Percentiles rank a stretch among this genome's conserved stretches.
phyloP scores from a whole-genome alignment of 2,329 filamentous ascomycete genomes.

The Hypoxylon sp. region DNA sequence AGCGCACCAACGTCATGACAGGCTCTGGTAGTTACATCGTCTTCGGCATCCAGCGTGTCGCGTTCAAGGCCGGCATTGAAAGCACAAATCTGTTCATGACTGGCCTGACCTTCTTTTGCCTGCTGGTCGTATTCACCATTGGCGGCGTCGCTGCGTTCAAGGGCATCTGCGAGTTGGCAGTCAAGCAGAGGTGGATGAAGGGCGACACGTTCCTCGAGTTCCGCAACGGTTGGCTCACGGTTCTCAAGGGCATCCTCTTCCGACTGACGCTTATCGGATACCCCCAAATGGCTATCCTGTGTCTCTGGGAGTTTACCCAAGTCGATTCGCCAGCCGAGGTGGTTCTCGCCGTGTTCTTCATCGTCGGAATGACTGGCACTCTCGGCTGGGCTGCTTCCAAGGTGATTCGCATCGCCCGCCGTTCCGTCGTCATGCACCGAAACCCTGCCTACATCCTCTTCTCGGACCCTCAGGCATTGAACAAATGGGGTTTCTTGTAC shows the following conservation, averaged over 20 bases:
- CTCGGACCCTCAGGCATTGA: slow-evolving; percentile 82
- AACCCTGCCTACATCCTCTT: slow-evolving; percentile 92
- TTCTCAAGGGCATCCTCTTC: slow-evolving; percentile 87
- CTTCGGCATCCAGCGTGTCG: slow-evolving; percentile 80
- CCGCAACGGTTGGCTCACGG: slow-evolving; percentile 84
- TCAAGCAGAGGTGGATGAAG: slow-evolving; percentile 77
- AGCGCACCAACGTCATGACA: slow-evolving; percentile 55
- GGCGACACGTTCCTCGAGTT: slow-evolving; percentile 84
- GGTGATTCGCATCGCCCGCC: slow-evolving; percentile 80
- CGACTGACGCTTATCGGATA: slow-evolving; percentile 83
- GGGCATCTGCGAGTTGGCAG: slow-evolving; percentile 73
- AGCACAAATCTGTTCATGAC: slow-evolving; percentile 87
- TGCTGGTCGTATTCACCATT: slow-evolving; percentile 76
- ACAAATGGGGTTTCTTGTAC: slow-evolving; percentile 94
- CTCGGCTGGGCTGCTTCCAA: slow-evolving; percentile 82
- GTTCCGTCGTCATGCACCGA: slow-evolving; percentile 85
- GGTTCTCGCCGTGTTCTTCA: slow-evolving; percentile 80
- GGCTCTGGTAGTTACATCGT: slow-evolving; percentile 62
- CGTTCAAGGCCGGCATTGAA: slow-evolving; percentile 82
- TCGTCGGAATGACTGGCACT: slow-evolving; percentile 76
- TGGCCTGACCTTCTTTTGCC: slow-evolving; percentile 80
- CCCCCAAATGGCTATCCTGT: slow-evolving; percentile 83
- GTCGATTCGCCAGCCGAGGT: slow-evolving; percentile 81
- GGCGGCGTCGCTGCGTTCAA: slow-evolving; percentile 78
- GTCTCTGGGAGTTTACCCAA: slow-evolving; percentile 83